These are phyloP conservation scores for Paraurostyla sp. DNA, from an alignment of 73 alveolate species.

Conservation along the genomic window DNA sequence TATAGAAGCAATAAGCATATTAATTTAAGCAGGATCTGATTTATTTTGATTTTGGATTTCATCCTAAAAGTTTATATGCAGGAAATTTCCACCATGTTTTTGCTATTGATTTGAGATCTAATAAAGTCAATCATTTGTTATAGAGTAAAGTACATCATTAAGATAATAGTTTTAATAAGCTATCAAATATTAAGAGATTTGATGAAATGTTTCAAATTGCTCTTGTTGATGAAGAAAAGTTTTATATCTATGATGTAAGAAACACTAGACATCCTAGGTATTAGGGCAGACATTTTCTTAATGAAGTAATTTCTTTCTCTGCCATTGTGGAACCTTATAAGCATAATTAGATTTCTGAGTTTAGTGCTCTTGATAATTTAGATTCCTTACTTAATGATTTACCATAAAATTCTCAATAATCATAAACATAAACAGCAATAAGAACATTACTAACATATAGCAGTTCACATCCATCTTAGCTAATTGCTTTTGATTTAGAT, in stretches of 20 bases:
- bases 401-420: background rate
- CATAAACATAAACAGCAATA: background rate
- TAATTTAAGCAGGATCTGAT: constrained; percentile 8
- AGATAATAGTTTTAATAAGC: constrained; percentile 25
- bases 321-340: background rate
- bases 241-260: constrained; percentile 5
- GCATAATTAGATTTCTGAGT: background rate
- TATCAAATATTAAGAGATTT: constrained; percentile 1
- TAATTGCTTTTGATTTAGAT: background rate
- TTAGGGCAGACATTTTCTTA: background rate
- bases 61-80: background rate
- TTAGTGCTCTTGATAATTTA: background rate
- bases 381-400: background rate
- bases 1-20: background rate
- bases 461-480: background rate
- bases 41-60: constrained; percentile 40
- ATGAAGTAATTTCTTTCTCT: background rate
- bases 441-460: background rate
- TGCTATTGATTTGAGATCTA: background rate
- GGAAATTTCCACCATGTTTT: constrained; percentile 38
- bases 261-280: background rate
- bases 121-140: background rate
- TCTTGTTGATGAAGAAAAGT: constrained; percentile 21
- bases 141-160: background rate
- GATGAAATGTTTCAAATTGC: background rate